Conservation (phyloP, 495 filamentous ascomycete species). For the Lasiosphaeriaceae sp. region DNA sequence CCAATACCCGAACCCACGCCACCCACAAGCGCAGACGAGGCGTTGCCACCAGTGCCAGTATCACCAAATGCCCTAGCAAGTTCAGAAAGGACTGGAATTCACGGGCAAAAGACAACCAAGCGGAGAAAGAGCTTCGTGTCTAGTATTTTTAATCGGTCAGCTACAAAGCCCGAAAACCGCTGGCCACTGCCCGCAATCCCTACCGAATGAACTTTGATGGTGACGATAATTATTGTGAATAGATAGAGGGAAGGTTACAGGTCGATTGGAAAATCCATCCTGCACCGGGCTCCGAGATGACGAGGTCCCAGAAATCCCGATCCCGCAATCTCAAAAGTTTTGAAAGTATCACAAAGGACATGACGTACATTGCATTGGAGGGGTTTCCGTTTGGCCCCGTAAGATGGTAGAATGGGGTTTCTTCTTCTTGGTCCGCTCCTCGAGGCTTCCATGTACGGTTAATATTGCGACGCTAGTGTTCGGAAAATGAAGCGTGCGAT, state of each 20-base stretch:
- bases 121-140: slow-evolving; percentile 52
- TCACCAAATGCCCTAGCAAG: not conserved
- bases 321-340: not conserved
- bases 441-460: not conserved
- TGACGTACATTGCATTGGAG: not conserved
- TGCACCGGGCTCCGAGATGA: not conserved
- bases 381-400: not conserved
- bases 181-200: slow-evolving; percentile 14
- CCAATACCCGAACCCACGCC: slow-evolving; percentile 22
- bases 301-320: not conserved
- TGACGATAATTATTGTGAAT: not conserved
- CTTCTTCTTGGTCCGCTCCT: not conserved
- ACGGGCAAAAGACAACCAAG: slow-evolving; percentile 29
- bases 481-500: too few relatives aligned
- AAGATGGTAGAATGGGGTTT: not conserved
- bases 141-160: slow-evolving; percentile 40
- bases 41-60: slow-evolving; percentile 15
- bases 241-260: not conserved
- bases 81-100: not conserved
- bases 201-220: not conserved
- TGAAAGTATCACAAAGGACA: not conserved
- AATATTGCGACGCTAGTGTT: too few relatives aligned
- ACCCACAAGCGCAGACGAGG: slow-evolving; percentile 22
- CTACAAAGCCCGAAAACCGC: slow-evolving; percentile 12
- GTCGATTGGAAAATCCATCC: too few relatives aligned